Evolutionary conservation across 2,329 filamentous ascomycete species (phyloP).

Genomic region (Westerdykella ornata): DNA sequence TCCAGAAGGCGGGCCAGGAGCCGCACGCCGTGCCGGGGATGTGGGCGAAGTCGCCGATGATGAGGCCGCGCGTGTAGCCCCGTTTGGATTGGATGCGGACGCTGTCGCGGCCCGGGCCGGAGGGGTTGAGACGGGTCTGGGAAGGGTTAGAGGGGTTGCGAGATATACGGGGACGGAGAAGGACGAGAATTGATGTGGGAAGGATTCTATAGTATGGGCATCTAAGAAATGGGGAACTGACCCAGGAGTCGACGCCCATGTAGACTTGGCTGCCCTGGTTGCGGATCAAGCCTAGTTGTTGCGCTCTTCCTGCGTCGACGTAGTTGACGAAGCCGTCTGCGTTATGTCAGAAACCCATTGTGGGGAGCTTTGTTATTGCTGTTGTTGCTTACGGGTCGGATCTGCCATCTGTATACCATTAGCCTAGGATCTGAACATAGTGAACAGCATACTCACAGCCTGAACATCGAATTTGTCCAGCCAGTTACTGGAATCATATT

Average conservation of each 20-base stretch:
- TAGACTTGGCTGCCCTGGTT: conserved; percentile 33
- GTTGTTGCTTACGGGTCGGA: conserved; percentile 25
- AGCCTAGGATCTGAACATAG: background rate
- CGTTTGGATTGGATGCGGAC: conserved; percentile 34
- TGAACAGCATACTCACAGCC: conserved; percentile 10
- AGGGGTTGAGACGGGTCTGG: conserved; percentile 22
- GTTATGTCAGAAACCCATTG: background rate
- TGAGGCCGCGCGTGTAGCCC: conserved; percentile 32
- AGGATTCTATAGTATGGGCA: no score
- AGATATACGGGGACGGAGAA: no score
- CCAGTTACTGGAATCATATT: conserved; percentile 37
- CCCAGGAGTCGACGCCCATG: conserved; percentile 34
- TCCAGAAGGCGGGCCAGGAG: conserved; percentile 38
- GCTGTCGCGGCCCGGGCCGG: conserved; percentile 31
- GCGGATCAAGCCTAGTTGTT: conserved; percentile 27
- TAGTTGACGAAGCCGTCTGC: conserved; percentile 37
- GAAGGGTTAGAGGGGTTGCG: conserved; percentile 1
- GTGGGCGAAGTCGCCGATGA: conserved; percentile 38
- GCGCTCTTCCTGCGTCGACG: conserved; percentile 27
- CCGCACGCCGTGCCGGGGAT: conserved; percentile 36
- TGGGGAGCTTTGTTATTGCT: background rate
- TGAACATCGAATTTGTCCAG: conserved; percentile 33
- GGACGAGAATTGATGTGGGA: no score
- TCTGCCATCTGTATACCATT: conserved; percentile 26
- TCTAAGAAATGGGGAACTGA: background rate